Conservation (phyloP, 2,329 filamentous ascomycete genomes). For the Ceratocystis variospora region DNA sequence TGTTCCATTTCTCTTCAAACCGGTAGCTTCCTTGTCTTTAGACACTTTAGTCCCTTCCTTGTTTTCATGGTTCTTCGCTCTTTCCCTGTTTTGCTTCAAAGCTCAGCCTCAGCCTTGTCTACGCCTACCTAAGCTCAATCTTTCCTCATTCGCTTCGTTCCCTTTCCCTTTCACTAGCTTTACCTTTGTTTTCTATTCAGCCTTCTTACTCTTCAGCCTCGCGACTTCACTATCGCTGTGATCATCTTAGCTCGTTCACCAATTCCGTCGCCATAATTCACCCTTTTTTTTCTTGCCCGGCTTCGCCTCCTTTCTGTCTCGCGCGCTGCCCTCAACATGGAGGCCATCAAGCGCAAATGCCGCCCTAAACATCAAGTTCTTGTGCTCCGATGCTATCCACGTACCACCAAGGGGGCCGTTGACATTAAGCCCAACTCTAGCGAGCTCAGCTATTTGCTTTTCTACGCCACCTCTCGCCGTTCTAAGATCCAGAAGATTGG, state of each 20-base stretch:
- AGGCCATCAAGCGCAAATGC: conserved; percentile 52
- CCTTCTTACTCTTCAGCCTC: neutral
- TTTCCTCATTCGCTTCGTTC: neutral
- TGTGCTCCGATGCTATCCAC: conserved; percentile 90
- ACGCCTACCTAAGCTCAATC: neutral
- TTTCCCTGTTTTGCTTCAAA: neutral
- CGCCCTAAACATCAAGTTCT: conserved; percentile 95
- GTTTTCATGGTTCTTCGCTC: neutral
- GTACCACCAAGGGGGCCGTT: conserved; percentile 76
- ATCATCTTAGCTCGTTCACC: neutral
- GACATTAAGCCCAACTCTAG: conserved; percentile 93
- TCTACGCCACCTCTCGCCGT: conserved; percentile 86
- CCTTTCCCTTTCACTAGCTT: neutral
- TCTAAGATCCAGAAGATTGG: conserved; percentile 96
- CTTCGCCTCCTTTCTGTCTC: neutral
- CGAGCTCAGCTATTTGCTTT: conserved; percentile 91
- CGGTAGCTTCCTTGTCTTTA: neutral
- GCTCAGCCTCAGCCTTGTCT: neutral
- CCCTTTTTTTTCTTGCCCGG: neutral
- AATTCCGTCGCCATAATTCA: conserved; percentile 19
- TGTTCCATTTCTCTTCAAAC: neutral
- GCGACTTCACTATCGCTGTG: neutral
- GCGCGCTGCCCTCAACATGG: conserved; percentile 34
- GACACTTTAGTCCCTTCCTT: neutral
- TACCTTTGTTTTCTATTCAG: neutral